These are phyloP conservation scores for Komagataella populi DNA, from an alignment of 805 yeast genomes.

Conservation along the genomic window DNA sequence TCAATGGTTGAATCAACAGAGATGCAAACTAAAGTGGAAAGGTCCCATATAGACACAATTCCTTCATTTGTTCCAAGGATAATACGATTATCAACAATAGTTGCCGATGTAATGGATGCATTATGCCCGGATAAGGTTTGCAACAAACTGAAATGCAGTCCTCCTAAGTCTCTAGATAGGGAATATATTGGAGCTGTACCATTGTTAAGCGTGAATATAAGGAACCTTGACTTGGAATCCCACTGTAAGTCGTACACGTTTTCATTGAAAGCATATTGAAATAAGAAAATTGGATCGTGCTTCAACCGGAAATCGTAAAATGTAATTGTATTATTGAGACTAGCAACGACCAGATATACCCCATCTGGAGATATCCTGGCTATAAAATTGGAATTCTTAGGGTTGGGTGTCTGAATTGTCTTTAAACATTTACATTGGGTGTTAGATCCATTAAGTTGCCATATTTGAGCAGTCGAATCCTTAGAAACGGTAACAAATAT, in stretches of 20 bases:
- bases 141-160: not conserved
- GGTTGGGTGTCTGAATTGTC: constrained; percentile 6
- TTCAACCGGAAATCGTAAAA: constrained; percentile 17
- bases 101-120: constrained; percentile 21
- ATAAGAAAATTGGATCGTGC: constrained; percentile 12
- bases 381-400: constrained; percentile 4
- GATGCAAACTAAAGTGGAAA: constrained; percentile 18
- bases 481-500: constrained; percentile 31
- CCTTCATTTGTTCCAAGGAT: constrained; percentile 34
- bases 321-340: constrained; percentile 17
- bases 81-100: constrained; percentile 19
- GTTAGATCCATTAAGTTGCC: constrained; percentile 23
- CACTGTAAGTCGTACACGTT: constrained; percentile 27
- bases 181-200: constrained; percentile 21
- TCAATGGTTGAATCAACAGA: constrained; percentile 22
- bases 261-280: constrained; percentile 8
- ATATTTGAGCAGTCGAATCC: constrained; percentile 25
- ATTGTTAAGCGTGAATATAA: constrained; percentile 21
- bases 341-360: constrained; percentile 21
- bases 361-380: constrained; percentile 29
- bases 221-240: constrained; percentile 14
- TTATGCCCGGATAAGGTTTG: constrained; percentile 20
- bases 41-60: constrained; percentile 26
- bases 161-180: constrained; percentile 1
- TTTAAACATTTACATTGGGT: constrained; percentile 9